phyloP scores from a whole-genome alignment of 1,284 basidiomycete genomes.

The Naganishia sp. region DNA sequence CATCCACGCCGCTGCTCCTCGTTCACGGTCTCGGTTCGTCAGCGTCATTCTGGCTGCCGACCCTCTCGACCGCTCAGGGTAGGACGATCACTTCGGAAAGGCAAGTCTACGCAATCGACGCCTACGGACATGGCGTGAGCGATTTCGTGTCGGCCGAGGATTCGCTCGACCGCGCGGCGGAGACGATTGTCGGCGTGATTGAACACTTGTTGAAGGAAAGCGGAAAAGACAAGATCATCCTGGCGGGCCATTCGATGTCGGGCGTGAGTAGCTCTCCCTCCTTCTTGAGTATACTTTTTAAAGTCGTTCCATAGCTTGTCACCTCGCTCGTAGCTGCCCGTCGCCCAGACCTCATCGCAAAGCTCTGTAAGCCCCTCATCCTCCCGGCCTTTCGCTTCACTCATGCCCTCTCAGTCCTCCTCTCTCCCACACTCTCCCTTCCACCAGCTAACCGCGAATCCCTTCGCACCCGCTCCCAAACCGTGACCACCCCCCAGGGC shows the following conservation, averaged over 20 bases:
- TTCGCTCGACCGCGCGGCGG: conserved; percentile 36
- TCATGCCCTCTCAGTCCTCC: conserved; percentile 33
- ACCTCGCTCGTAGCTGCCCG: conserved; percentile 37
- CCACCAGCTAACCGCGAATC: conserved; percentile 35
- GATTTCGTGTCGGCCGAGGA: conserved; percentile 15
- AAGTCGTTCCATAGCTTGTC: conserved; percentile 34
- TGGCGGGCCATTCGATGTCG: conserved; percentile 44
- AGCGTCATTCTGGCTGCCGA: conserved; percentile 52
- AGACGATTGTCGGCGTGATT: conserved; percentile 34
- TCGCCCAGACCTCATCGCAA: conserved; percentile 37
- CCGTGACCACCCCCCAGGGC: conserved; percentile 35
- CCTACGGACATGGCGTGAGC: conserved; percentile 38
- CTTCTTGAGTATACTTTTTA: neutral
- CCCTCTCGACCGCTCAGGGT: conserved; percentile 30
- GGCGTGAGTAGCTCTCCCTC: conserved; percentile 34
- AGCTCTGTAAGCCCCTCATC: conserved; percentile 33
- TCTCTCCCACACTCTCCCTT: conserved; percentile 41
- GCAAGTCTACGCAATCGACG: conserved; percentile 38
- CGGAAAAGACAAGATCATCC: conserved; percentile 34
- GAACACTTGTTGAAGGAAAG: conserved; percentile 36
- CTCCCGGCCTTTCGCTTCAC: neutral
- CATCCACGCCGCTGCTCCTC: conserved; percentile 55
- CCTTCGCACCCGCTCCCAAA: conserved; percentile 37
- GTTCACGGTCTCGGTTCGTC: conserved; percentile 39
- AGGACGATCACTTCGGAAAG: conserved; percentile 30